phyloP scores from a whole-genome alignment of 2,329 filamentous ascomycete species.

The Neonectria faginata region DNA sequence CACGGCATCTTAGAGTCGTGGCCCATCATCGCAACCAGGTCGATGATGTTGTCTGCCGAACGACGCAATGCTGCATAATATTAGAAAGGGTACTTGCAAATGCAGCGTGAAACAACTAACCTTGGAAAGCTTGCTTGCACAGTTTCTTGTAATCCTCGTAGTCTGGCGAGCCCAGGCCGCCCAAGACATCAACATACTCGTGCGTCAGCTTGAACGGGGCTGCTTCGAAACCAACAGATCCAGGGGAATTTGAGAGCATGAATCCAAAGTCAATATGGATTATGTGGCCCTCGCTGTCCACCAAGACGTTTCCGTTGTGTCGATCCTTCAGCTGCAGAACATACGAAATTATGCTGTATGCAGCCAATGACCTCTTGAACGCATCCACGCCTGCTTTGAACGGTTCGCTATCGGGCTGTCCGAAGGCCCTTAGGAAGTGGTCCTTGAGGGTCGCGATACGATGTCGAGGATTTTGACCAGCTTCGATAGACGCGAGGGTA shows the following conservation, averaged over 20 bases:
- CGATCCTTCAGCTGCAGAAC: conserved; percentile 86
- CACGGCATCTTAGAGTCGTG: conserved; percentile 87
- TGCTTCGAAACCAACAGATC: conserved; percentile 86
- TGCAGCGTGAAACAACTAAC: conserved; percentile 54
- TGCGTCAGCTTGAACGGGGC: conserved; percentile 89
- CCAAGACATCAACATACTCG: conserved; percentile 86
- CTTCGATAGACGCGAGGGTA: conserved; percentile 79
- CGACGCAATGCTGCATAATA: conserved; percentile 71
- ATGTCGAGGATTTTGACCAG: conserved; percentile 77
- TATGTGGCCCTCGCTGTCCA: conserved; percentile 87
- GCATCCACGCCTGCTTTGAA: conserved; percentile 80
- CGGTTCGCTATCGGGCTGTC: conserved; percentile 73
- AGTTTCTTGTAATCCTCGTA: conserved; percentile 82
- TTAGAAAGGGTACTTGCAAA: conserved; percentile 22
- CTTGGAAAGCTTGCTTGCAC: conserved; percentile 87
- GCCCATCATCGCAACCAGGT: conserved; percentile 87
- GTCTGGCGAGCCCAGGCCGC: conserved; percentile 75
- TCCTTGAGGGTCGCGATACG: conserved; percentile 84
- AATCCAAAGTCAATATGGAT: conserved; percentile 93
- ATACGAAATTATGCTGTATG: conserved; percentile 88
- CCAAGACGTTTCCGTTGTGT: conserved; percentile 87
- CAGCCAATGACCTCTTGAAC: conserved; percentile 84
- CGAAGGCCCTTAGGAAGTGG: conserved; percentile 85
- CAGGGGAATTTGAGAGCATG: conserved; percentile 88
- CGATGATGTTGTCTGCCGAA: conserved; percentile 83